Evolutionary conservation across 225 moss, liverwort and hornwort species (phyloP), one percentile per base, ranked within the genome.

Genomic region (Physcomitrium patens): DNA sequence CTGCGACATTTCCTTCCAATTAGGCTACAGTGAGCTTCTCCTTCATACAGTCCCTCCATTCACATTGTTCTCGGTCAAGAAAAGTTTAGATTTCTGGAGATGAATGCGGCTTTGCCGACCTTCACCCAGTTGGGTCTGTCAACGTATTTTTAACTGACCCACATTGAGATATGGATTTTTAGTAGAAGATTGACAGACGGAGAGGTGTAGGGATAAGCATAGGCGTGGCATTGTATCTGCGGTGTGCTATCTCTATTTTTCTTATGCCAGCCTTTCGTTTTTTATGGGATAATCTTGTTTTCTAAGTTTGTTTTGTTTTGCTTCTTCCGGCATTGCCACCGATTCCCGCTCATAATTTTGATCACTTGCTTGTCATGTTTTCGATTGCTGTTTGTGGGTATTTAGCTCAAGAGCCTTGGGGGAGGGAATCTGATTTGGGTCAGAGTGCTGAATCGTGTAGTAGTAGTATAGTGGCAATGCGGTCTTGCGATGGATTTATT

Each of bases 181-280:
- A 57, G 76, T 41, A 20, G 76, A 50, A 19, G 57, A 16, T 56
- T 12, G 69, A 63, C 62, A 44, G 52, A 46, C 64, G 65, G 24
- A 41, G 43, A 64, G 44, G 58, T 46, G 50, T 71, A 41, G 65
- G 56, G 47, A 60, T 73, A 27, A 58, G 11, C 50, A 31, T 10
- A 58, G 18, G 53, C 53, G 46, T 65, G 52, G 31, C 59, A 78
- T 60, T 58, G 68, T 60, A 78, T 62, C 51, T 63, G 51, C 44
- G 65, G 70, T 81, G 68, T 57, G 63, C 17, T 31, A 57, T 77
- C 63, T 56, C 41, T 82, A 70, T 74, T 65, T 41, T 12, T 20
- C 65, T 82, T 60, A 65, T 62, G 71, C 76, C 67, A 62, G 48
- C 72, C 48, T 56, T 65, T 60, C 26, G 68, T 51, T 47, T 67